These are phyloP conservation scores for Apiospora malaysiana DNA, from an alignment of 2,329 filamentous ascomycete genomes.

Conservation along the genomic window DNA sequence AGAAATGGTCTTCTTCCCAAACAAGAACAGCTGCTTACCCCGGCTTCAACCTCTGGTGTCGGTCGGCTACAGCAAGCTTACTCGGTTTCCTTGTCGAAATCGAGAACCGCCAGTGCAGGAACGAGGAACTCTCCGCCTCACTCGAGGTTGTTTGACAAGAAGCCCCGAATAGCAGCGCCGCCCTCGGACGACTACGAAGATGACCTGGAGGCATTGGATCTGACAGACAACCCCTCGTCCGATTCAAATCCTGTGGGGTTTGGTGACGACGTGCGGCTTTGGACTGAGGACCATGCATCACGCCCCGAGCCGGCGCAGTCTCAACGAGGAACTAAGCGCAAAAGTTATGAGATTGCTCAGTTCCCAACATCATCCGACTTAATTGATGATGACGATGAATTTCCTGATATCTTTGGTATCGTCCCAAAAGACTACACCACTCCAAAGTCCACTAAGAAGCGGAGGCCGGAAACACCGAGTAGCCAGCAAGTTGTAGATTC, in stretches of 20 bases:
- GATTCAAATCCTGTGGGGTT: conserved; percentile 35
- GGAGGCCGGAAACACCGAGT: conserved; percentile 31
- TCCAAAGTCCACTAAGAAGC: conserved; percentile 38
- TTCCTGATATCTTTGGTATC: conserved; percentile 59
- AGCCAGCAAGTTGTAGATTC: background rate
- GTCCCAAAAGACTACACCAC: conserved; percentile 45
- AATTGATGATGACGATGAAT: conserved; percentile 49
- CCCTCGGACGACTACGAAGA: conserved; percentile 36
- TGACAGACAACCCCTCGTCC: conserved; percentile 38
- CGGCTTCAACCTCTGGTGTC: conserved; percentile 42
- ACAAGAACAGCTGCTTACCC: conserved; percentile 50
- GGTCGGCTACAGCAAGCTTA: conserved; percentile 44
- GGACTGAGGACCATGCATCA: conserved; percentile 49
- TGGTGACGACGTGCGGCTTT: conserved; percentile 42
- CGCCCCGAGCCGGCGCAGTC: conserved; percentile 44
- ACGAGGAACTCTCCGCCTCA: conserved; percentile 35
- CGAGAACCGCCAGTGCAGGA: conserved; percentile 23
- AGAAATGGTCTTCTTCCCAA: conserved; percentile 51
- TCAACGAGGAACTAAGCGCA: conserved; percentile 56
- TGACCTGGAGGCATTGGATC: conserved; percentile 41
- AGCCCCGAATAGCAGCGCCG: conserved; percentile 36
- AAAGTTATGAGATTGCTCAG: conserved; percentile 54
- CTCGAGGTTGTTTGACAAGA: conserved; percentile 25
- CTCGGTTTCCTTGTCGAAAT: conserved; percentile 39
- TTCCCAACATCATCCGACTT: conserved; percentile 26